Base-by-base conservation (phyloP, 1,139 yeast genomes). In the Hyphopichia burtonii region DNA sequence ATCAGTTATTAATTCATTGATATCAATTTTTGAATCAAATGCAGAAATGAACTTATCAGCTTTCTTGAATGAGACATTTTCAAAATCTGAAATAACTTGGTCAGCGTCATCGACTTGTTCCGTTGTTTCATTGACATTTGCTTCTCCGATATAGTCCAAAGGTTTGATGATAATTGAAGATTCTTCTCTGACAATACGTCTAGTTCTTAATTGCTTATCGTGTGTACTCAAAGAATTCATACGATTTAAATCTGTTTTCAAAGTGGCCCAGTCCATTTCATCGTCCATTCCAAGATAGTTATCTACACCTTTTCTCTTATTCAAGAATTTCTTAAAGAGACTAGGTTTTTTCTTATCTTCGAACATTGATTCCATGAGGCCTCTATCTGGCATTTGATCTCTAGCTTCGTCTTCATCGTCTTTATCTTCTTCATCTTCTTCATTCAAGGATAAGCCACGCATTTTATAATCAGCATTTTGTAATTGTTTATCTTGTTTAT, bases 121-220 rank as follows among this genome's bases (percentile, higher is more conserved):
- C 15, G 65, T 50, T 1, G 63, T 60, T 53, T 73, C 78, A 48
- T 71, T 69, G 37, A 68, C 59, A 52, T 72, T 76, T 56, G 54
- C 77, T 60, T 65, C 83, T 16, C 83, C 71, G 30, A 83, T 66
- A 40, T 71, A 74, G 47, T 80, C 83, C 51, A 83, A 82, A 0
- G 96, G 96, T 52, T 86, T 85, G 40, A 84, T 67, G 22, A 86
- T 78, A 32, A 83, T 59, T 27, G 78, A 73, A 1, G 85, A 81
- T 46, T 85, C 87, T 42, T 79, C 76, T 48, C 83, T 81, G n/a
- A 83, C 76, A 4, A 81, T 85, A 47, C 89, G 67, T 56, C 76
- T 78, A 36, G 86, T 82, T 48, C 98, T 74, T 12, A 74, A 68
- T 44, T 81, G 83, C 44, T 85, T 81, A 51, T 90, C 96, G 42